Conservation (phyloP, 2,329 filamentous ascomycete genomes). For the Fusarium sp. region DNA sequence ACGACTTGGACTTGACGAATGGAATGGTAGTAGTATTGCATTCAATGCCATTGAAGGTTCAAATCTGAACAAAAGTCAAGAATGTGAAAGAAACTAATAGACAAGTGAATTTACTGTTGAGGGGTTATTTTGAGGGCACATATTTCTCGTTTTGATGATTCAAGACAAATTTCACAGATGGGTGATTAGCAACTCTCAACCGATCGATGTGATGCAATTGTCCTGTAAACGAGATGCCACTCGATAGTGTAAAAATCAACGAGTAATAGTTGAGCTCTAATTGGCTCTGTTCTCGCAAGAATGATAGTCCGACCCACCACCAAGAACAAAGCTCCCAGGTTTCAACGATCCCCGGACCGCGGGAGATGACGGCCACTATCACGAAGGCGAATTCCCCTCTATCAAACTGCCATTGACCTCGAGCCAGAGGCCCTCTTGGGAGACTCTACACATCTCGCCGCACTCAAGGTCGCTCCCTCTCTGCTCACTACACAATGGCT, state of each 20-base stretch:
- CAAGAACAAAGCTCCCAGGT: constrained; percentile 48
- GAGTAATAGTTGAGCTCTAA: constrained; percentile 46
- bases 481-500: constrained; percentile 67
- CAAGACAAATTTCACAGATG: neutral
- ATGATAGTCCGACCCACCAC: constrained; percentile 48
- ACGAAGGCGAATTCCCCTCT: constrained; percentile 48
- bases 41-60: neutral
- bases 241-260: constrained; percentile 37
- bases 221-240: neutral
- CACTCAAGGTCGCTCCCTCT: constrained; percentile 45
- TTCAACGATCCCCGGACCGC: constrained; percentile 43
- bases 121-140: neutral
- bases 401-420: constrained; percentile 51
- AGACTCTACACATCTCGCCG: constrained; percentile 45
- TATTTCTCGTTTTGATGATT: neutral
- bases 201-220: constrained; percentile 20
- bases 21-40: neutral
- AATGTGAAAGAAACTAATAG: neutral
- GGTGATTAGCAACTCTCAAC: neutral
- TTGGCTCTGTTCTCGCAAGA: constrained; percentile 49
- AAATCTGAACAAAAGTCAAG: neutral
- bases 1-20: constrained; percentile 11
- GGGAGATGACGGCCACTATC: constrained; percentile 50
- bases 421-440: constrained; percentile 51
- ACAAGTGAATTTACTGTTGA: neutral